These are phyloP conservation scores for Colletotrichum tofieldiae DNA, from an alignment of 2,329 filamentous ascomycete genomes.

Conservation along the genomic window DNA sequence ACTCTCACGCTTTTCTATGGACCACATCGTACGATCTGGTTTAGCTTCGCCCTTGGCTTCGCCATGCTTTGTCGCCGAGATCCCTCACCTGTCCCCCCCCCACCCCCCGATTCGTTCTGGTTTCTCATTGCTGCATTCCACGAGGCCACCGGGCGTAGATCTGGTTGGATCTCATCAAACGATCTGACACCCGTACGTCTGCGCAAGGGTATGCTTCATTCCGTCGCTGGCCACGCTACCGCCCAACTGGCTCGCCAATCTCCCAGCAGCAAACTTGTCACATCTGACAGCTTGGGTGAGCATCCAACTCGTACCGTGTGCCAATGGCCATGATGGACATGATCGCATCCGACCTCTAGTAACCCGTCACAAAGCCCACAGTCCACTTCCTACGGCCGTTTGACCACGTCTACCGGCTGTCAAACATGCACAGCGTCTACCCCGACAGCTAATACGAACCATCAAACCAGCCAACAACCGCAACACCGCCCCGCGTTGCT, in stretches of 20 bases:
- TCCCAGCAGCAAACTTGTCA: slow-evolving; percentile 28
- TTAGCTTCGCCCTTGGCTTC: slow-evolving; percentile 30
- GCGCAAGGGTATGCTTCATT: slow-evolving; percentile 32
- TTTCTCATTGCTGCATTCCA: slow-evolving; percentile 30
- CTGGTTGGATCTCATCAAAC: slow-evolving; percentile 43
- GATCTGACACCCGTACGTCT: slow-evolving; percentile 42
- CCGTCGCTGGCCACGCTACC: slow-evolving; percentile 29
- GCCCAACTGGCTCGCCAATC: slow-evolving; percentile 39
- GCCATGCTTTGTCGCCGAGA: slow-evolving; percentile 30
- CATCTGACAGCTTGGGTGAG: slow-evolving; percentile 24
- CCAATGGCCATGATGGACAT: slow-evolving; percentile 19
- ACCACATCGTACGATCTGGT: slow-evolving; percentile 38
- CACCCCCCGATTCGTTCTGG: slow-evolving; percentile 30
- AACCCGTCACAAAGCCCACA: slow-evolving; percentile 13
- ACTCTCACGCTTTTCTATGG: slow-evolving; percentile 27
- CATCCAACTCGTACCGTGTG: slow-evolving; percentile 32
- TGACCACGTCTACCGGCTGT: slow-evolving; percentile 17
- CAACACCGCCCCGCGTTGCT: slow-evolving; percentile 23
- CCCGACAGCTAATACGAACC: slow-evolving; percentile 31
- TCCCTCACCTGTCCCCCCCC: slow-evolving; percentile 10
- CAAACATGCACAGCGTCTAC: slow-evolving; percentile 25
- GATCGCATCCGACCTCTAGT: slow-evolving; percentile 11
- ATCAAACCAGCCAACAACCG: slow-evolving; percentile 10
- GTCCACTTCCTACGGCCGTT: slow-evolving; percentile 26
- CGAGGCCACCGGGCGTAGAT: slow-evolving; percentile 36